These are phyloP conservation scores for Hypomyces perniciosus DNA, from an alignment of 2,329 filamentous ascomycete species.

Conservation along the genomic window DNA sequence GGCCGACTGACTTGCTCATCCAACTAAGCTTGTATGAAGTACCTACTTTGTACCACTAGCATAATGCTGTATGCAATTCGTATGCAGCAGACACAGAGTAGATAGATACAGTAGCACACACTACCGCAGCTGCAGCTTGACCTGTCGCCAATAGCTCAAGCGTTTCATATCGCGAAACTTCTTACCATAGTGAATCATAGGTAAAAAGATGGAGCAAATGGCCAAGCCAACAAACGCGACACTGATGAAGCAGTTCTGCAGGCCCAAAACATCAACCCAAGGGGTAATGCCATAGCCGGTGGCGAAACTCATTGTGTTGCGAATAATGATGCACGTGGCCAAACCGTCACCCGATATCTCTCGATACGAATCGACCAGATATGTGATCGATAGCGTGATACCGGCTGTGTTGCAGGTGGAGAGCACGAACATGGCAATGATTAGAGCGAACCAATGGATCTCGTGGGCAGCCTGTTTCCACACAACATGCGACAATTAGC, in stretches of 20 bases:
- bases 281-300: constrained; percentile 37
- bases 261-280: constrained; percentile 36
- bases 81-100: too few relatives aligned
- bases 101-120: too few relatives aligned
- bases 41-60: too few relatives aligned
- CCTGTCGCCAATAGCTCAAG: constrained; percentile 17
- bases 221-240: constrained; percentile 34
- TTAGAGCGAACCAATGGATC: constrained; percentile 37
- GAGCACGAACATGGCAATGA: constrained; percentile 34
- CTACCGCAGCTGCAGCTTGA: constrained; percentile 4
- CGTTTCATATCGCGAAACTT: constrained; percentile 16
- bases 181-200: constrained; percentile 44
- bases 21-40: too few relatives aligned
- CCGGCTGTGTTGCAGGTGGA: constrained; percentile 30
- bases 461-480: constrained; percentile 25
- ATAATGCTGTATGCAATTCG: too few relatives aligned
- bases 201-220: constrained; percentile 34
- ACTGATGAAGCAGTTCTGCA: constrained; percentile 38
- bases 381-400: constrained; percentile 32
- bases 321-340: constrained; percentile 34
- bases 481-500: background rate
- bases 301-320: constrained; percentile 33
- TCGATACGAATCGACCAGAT: constrained; percentile 36
- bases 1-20: too few relatives aligned
- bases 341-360: constrained; percentile 35